Conservation (phyloP, 179 eudicot genomes). For the Beta macrorhiza region DNA sequence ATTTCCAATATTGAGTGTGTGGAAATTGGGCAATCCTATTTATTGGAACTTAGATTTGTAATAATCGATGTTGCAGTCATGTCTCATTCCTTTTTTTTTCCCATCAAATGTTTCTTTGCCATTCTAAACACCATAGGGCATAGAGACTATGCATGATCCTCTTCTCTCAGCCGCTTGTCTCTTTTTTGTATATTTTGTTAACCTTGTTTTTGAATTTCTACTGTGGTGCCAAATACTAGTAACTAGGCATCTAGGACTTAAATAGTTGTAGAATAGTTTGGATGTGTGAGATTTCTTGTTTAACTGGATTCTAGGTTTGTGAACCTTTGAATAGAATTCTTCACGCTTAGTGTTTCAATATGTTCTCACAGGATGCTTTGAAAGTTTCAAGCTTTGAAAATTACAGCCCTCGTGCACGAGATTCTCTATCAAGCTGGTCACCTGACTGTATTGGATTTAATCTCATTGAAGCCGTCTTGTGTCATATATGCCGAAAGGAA, state of each 20-base stretch:
- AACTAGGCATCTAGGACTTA: not conserved
- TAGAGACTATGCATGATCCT: not conserved
- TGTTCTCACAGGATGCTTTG: conserved; percentile 69
- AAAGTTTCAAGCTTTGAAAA: conserved; percentile 73
- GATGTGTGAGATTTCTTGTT: not conserved
- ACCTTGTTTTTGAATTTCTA: not conserved
- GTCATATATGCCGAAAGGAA: conserved; percentile 97
- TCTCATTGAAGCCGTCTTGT: conserved; percentile 87
- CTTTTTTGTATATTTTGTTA: not conserved
- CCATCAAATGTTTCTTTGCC: not conserved
- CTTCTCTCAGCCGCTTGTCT: not conserved
- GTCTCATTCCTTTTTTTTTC: not conserved
- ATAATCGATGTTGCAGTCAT: not conserved
- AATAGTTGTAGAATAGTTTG: conserved; percentile 4
- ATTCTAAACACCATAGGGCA: not conserved
- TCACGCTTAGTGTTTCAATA: conserved; percentile 9
- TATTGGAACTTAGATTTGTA: not conserved
- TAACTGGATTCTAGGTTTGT: not conserved
- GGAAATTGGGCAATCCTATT: not conserved
- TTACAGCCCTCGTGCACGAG: conserved; percentile 82
- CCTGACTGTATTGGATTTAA: conserved; percentile 94
- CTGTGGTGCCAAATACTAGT: conserved; percentile 6
- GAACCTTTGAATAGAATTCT: conserved; percentile 17
- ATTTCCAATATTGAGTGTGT: too few relatives aligned
- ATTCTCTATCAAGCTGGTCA: conserved; percentile 86